A percentile compares a stretch with the other conserved stretches of the same genome.
These are phyloP conservation scores for Phellopilus nigrolimitatus DNA, from an alignment of 1,284 basidiomycete species.

Conservation along the genomic window DNA sequence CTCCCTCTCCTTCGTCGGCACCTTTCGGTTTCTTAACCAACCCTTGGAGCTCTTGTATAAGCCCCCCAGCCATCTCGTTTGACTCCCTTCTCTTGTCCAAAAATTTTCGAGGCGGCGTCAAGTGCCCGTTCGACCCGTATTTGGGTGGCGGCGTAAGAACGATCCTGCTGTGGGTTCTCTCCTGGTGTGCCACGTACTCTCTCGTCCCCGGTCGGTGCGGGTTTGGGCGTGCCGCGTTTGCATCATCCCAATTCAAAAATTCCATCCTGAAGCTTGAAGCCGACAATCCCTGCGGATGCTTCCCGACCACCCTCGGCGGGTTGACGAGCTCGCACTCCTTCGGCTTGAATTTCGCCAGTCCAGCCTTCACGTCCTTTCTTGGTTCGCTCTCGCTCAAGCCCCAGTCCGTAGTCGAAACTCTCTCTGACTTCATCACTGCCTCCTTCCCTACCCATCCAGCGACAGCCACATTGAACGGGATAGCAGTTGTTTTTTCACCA, in stretches of 20 bases:
- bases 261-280: constrained; percentile 2
- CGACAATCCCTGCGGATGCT: constrained; percentile 14
- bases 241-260: constrained; percentile 10
- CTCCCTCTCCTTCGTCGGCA: too few species aligned
- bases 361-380: constrained; percentile 20
- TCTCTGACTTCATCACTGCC: not conserved
- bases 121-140: not conserved
- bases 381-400: constrained; percentile 20
- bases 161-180: not conserved
- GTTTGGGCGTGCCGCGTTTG: constrained; percentile 14
- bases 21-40: too few species aligned
- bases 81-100: too few species aligned
- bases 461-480: not conserved
- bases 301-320: constrained; percentile 32
- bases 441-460: constrained; percentile 13
- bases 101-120: too few species aligned
- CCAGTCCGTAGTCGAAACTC: constrained; percentile 19
- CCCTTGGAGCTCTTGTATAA: too few species aligned
- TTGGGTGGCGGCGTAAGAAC: not conserved
- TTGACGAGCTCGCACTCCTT: constrained; percentile 23
- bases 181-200: constrained; percentile 30
- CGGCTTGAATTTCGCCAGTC: constrained; percentile 29
- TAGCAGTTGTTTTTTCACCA: constrained; percentile 10
- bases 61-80: too few species aligned
- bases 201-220: constrained; percentile 30